phyloP scores from a whole-genome alignment of 1,284 basidiomycete genomes.

The Moesziomyces sp. region DNA sequence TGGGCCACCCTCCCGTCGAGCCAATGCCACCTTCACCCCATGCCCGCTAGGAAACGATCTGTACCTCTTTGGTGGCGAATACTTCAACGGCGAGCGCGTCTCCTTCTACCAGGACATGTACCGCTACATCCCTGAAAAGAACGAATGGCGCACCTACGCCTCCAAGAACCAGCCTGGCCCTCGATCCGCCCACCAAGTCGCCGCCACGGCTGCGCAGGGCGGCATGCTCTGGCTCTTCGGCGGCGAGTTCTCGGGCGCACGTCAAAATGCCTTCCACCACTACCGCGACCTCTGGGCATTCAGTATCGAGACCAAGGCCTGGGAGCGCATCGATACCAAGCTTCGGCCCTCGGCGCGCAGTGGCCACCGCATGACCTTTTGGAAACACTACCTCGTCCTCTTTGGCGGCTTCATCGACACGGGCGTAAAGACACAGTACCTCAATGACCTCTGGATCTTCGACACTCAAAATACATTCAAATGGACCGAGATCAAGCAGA shows the following conservation, averaged over 20 bases:
- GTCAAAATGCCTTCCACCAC: constrained; percentile 89
- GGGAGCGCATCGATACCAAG: constrained; percentile 91
- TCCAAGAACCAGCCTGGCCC: constrained; percentile 65
- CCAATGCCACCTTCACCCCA: constrained; percentile 65
- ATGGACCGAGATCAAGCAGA: constrained; percentile 80
- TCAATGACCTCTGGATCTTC: constrained; percentile 89
- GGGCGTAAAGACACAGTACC: constrained; percentile 79
- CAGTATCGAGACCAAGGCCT: constrained; percentile 71
- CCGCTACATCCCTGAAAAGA: constrained; percentile 61
- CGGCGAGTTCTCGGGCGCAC: constrained; percentile 75
- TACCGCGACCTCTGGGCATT: constrained; percentile 76
- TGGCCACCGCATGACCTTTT: constrained; percentile 85
- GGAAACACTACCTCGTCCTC: constrained; percentile 84
- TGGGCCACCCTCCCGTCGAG: constrained; percentile 56
- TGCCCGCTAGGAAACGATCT: constrained; percentile 66
- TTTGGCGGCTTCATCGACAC: constrained; percentile 90
- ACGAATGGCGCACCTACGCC: constrained; percentile 63
- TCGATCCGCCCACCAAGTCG: constrained; percentile 64
- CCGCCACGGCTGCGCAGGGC: constrained; percentile 58
- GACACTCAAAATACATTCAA: constrained; percentile 83
- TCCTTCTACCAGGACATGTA: constrained; percentile 66
- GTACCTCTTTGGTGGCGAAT: constrained; percentile 67
- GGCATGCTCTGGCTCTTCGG: constrained; percentile 68
- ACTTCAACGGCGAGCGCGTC: constrained; percentile 66
- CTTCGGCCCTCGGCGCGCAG: constrained; percentile 82